Percentiles rank a stretch among this genome's conserved stretches.
phyloP scores from a whole-genome alignment of 495 filamentous ascomycete species.

The Penicillium steckii region DNA sequence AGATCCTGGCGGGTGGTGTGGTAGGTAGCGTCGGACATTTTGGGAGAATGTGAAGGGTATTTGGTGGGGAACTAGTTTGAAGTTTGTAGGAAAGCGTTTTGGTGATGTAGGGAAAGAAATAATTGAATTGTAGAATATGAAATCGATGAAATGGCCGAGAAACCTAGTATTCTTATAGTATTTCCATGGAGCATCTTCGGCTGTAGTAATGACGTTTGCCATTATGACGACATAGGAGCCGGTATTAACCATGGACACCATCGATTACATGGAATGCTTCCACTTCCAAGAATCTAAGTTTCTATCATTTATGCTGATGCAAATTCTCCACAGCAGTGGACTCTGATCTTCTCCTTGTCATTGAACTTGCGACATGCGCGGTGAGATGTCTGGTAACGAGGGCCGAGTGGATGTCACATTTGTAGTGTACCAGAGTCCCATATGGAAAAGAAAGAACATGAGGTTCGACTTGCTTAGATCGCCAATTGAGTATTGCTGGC shows the following conservation, averaged over 20 bases:
- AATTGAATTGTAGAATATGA: neutral
- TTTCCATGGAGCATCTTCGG: constrained; percentile 3
- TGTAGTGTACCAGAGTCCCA: too few species aligned
- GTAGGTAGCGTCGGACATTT: constrained; percentile 51
- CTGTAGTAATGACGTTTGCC: constrained; percentile 12
- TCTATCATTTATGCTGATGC: neutral
- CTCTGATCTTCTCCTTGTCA: neutral
- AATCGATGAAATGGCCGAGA: neutral
- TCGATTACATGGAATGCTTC: neutral
- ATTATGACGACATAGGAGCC: constrained; percentile 17
- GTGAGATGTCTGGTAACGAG: too few species aligned
- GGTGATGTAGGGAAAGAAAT: neutral
- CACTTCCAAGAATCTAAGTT: neutral
- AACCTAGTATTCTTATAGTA: neutral
- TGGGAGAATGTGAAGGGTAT: constrained; percentile 10
- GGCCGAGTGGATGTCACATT: too few species aligned
- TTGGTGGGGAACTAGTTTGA: neutral
- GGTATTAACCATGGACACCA: neutral
- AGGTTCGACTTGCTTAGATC: too few species aligned
- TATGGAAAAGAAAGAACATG: too few species aligned
- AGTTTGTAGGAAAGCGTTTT: too few species aligned
- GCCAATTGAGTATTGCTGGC: too few species aligned
- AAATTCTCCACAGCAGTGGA: neutral
- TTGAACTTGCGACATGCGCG: too few species aligned
- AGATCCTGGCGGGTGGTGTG: constrained; percentile 52